phyloP scores from a whole-genome alignment of 306 rosid genomes.

The Hippophae tibetana region DNA sequence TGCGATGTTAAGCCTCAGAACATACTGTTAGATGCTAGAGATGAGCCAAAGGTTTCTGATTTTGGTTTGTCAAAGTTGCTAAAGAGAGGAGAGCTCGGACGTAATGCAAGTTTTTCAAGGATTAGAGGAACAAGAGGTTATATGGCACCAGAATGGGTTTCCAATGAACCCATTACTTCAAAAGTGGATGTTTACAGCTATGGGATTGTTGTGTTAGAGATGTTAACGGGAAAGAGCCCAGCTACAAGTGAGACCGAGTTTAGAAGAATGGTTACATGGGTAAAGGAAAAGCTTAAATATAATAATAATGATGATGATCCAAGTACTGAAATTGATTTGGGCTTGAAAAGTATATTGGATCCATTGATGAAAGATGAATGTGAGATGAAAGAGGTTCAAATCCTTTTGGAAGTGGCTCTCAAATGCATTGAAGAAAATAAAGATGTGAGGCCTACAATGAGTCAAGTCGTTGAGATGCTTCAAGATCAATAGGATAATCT shows the following conservation, averaged over 20 bases:
- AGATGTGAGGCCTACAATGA: slow-evolving; percentile 51
- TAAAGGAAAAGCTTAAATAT: slow-evolving; percentile 16
- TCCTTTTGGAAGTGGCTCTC: slow-evolving; percentile 28
- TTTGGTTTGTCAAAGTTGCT: slow-evolving; percentile 43
- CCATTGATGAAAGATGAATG: slow-evolving; percentile 18
- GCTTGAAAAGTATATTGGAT: slow-evolving; percentile 38
- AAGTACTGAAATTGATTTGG: not conserved
- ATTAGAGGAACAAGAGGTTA: slow-evolving; percentile 61
- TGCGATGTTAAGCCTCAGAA: slow-evolving; percentile 72
- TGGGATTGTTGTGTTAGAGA: not conserved
- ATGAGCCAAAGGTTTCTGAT: slow-evolving; percentile 50
- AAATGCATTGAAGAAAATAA: slow-evolving; percentile 48
- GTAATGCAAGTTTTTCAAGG: slow-evolving; percentile 26
- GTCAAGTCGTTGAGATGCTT: slow-evolving; percentile 43
- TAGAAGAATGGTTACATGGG: slow-evolving; percentile 33
- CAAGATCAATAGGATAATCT: not conserved
- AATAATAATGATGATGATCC: not conserved
- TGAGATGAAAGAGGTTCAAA: slow-evolving; percentile 25
- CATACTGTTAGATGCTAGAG: slow-evolving; percentile 38
- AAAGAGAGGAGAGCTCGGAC: slow-evolving; percentile 23
- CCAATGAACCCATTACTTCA: slow-evolving; percentile 6
- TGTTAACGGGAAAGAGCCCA: slow-evolving; percentile 1
- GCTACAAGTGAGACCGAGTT: slow-evolving; percentile 14
- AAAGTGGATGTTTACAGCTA: no score
- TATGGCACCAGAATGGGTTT: slow-evolving; percentile 69